Percentiles rank a stretch among this genome's conserved stretches.
phyloP scores from a whole-genome alignment of 225 moss, liverwort and hornwort genomes.

The Pseudisothecium myosuroides region DNA sequence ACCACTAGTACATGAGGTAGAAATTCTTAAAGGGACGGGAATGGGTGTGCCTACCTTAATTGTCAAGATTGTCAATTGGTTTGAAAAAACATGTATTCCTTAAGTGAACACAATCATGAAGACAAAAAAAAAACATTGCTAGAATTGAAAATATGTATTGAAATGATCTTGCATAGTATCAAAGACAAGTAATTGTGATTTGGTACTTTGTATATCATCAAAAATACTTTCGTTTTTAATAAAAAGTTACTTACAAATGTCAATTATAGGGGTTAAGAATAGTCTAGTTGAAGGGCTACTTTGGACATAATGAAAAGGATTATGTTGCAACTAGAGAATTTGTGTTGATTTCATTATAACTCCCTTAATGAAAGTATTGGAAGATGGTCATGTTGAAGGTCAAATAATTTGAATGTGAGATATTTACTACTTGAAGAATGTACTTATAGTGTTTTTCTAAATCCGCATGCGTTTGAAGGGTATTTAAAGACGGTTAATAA shows the following conservation, averaged over 20 bases:
- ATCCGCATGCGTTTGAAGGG: rapidly evolving
- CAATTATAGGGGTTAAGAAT: not conserved
- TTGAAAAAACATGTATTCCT: not conserved
- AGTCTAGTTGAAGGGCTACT: rapidly evolving
- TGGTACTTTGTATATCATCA: not conserved
- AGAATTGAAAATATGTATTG: not conserved
- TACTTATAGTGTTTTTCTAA: not conserved
- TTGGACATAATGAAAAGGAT: not conserved
- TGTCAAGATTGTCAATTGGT: not conserved
- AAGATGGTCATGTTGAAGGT: not conserved
- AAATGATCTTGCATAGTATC: not conserved
- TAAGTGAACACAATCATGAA: too few species aligned
- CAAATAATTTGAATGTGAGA: not conserved
- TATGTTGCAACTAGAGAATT: rapidly evolving
- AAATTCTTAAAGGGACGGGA: too few species aligned
- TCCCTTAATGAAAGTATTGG: not conserved
- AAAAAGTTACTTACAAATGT: not conserved
- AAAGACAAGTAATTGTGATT: not conserved
- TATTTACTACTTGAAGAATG: rapidly evolving
- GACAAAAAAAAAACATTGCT: not conserved
- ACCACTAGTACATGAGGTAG: too few species aligned
- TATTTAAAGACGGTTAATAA: not conserved
- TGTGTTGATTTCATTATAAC: not conserved
- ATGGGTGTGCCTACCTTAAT: too few species aligned
- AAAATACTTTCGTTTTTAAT: rapidly evolving